Conservation (phyloP, 345 rosid species). For the Mercurialis annua region DNA sequence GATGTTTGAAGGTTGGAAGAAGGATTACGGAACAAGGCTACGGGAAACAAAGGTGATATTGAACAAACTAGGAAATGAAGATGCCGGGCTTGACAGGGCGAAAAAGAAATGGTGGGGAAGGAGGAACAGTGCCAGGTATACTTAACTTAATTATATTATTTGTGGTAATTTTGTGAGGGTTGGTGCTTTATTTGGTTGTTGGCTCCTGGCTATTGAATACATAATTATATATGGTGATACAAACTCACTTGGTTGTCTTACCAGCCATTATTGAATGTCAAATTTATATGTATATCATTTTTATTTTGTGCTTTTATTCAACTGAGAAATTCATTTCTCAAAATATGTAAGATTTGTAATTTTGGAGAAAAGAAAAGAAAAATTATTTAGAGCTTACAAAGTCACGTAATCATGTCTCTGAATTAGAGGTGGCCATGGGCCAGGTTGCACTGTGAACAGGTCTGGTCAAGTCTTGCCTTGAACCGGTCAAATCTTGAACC, state of each 20-base stretch:
- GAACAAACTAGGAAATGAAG: slow-evolving; percentile 82
- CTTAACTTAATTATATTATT: slow-evolving; percentile 16
- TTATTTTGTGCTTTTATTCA: neutral
- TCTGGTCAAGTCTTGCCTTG: too few relatives aligned
- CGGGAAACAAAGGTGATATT: slow-evolving; percentile 81
- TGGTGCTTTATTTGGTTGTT: slow-evolving; percentile 8
- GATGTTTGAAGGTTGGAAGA: slow-evolving; percentile 98
- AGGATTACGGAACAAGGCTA: slow-evolving; percentile 76
- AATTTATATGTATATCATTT: slow-evolving; percentile 17
- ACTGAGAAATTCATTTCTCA: neutral
- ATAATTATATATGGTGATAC: neutral
- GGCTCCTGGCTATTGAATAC: slow-evolving; percentile 3
- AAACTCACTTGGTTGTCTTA: neutral
- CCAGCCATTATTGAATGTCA: slow-evolving; percentile 9
- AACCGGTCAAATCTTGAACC: too few relatives aligned
- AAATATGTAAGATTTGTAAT: too few relatives aligned
- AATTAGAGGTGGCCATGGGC: too few relatives aligned
- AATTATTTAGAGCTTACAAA: too few relatives aligned
- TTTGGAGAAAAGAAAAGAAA: too few relatives aligned
- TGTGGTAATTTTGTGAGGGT: neutral
- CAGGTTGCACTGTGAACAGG: too few relatives aligned
- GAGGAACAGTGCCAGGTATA: slow-evolving; percentile 77
- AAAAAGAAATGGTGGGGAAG: slow-evolving; percentile 99
- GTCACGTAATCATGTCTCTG: too few relatives aligned
- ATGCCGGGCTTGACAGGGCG: slow-evolving; percentile 58